Evolutionary conservation across 2,329 filamentous ascomycete species (phyloP), one percentile per base, ranked within the genome.

Genomic region (Trichophyton rubrum): DNA sequence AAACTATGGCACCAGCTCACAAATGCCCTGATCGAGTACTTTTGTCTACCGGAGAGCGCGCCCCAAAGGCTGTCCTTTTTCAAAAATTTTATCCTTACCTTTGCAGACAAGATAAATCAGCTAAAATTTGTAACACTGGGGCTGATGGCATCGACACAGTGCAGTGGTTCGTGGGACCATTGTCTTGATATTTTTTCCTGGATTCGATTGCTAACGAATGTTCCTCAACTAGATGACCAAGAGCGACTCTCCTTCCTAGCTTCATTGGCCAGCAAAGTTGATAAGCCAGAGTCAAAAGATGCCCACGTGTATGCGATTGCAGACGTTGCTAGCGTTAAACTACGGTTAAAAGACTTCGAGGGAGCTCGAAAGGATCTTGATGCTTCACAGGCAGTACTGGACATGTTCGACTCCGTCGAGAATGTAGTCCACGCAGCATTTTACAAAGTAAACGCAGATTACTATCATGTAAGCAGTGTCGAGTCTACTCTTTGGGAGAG

Each of bases 1-100:
- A 96, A 96, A 79, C 83, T 99, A 77, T 99, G 93, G 93, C 93
- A 99, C 79, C 91, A 99, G 78, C 87, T 99, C 67, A 99, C 93
- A 40, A 88, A 96, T 71, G 81, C 86, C 59, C 83, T 99, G 61
- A 80, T 96, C 68, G 82, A 88, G 67, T 96, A 92, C 82, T 99
- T 96, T 79, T 85, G 86, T 70, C 78, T 89, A 68, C 82, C 88
- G 51, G 84, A 86, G 71, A 97, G 91, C 75, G 87, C 85, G 61
- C 80, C 84, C 62, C 90, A 95, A 78, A 87, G 92, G 71, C 83
- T 99, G 78, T 80, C 85, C 62, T 87, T 99, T 75, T 99, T 93
- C 81, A 90, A 93, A 77, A 85, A 85, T 68, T 99, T 99, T 79
- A 88, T 99, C 75, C 84, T 92, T 74, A 93, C 88, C 75, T 99